These are phyloP conservation scores for Myriangium duriaei DNA, from an alignment of 2,329 filamentous ascomycete species.

Conservation along the genomic window DNA sequence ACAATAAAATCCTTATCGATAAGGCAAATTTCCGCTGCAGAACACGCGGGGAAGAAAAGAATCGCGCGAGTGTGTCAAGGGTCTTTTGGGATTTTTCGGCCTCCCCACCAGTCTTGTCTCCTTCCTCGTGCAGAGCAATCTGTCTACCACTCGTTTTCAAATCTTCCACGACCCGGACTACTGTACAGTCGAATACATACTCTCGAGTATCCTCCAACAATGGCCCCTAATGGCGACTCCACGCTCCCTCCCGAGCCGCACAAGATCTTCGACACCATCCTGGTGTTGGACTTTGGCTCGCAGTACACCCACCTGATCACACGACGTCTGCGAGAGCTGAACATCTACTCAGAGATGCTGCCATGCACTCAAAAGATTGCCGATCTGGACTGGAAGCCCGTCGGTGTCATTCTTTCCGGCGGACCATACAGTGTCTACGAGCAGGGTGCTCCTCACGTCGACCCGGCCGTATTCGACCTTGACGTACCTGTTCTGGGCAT, in stretches of 20 bases:
- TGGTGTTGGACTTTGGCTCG: conserved; percentile 60
- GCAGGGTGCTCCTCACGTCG: conserved; percentile 61
- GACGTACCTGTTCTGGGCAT: conserved; percentile 49
- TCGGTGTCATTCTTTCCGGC: conserved; percentile 68
- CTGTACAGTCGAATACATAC: too few relatives aligned
- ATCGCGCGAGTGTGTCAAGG: conserved; percentile 2
- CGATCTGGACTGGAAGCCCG: conserved; percentile 66
- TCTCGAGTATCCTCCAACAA: conserved; percentile 9
- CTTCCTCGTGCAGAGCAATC: too few relatives aligned
- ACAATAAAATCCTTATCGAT: conserved; percentile 7
- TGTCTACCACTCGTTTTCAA: too few relatives aligned
- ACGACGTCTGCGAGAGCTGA: conserved; percentile 61
- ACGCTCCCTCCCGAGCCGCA: conserved; percentile 34
- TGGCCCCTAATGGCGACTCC: conserved; percentile 20
- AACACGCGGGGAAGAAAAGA: conserved; percentile 5
- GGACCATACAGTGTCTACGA: conserved; percentile 74
- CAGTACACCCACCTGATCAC: conserved; percentile 66
- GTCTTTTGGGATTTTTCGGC: background rate
- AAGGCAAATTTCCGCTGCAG: conserved; percentile 1
- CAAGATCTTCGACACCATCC: conserved; percentile 51
- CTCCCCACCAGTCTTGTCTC: too few relatives aligned
- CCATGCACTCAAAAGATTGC: conserved; percentile 72
- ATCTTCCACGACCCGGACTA: too few relatives aligned
- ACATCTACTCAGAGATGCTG: conserved; percentile 78
- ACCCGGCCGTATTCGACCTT: conserved; percentile 69